Evolutionary conservation across 2,329 filamentous ascomycete genomes (phyloP), one percentile per base, ranked within the genome.

Genomic region (Talaromyces albobiverticillius): DNA sequence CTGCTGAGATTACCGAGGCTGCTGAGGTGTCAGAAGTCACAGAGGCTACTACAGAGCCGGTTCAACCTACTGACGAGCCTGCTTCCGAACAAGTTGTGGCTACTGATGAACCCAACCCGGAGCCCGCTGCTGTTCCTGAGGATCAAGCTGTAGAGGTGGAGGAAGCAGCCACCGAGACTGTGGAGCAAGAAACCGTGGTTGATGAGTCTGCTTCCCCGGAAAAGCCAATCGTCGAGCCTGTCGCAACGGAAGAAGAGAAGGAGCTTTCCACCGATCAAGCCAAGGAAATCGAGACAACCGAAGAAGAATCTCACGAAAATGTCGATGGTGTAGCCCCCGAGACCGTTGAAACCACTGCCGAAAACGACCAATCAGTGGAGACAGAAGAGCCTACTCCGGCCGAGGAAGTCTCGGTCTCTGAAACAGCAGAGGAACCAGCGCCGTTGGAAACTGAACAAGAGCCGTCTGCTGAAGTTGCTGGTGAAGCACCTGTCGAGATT

Each of bases 381-480:
- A 22, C 41, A 10, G 56, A 60, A 29, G 25, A 26, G 20, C 47
- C 56, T 41, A 38, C 51, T 47, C 3, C 36, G n/a, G 16, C 43
- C 34, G 53, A 53, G 13, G 61, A 59, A 46, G 34, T 53, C 20
- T 29, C 49, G 3, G 50, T 23, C 14, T 11, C 25, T 7, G 42
- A 47, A 18, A 41, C 42, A 4, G 40, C 54, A 23, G n/a, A 51
- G 9, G 55, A 61, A 22, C 25, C 47, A 8, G 18, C 34, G 11
- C 31, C 54, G 14, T 49, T 49, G 11, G 48, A 59, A 31, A 14
- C 57, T 13, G 50, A 42, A 36, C 56, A 57, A 29, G 51, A 51
- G 20, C 16, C 46, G 46, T 20, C 11, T n/a, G 26, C 22, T 3
- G 50, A 51, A 25, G 32, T 51, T n/a, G 51, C 43, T 25, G 46